These are phyloP conservation scores for Rossbeevera mucosa DNA, from an alignment of 768 basidiomycete species.

Conservation along the genomic window DNA sequence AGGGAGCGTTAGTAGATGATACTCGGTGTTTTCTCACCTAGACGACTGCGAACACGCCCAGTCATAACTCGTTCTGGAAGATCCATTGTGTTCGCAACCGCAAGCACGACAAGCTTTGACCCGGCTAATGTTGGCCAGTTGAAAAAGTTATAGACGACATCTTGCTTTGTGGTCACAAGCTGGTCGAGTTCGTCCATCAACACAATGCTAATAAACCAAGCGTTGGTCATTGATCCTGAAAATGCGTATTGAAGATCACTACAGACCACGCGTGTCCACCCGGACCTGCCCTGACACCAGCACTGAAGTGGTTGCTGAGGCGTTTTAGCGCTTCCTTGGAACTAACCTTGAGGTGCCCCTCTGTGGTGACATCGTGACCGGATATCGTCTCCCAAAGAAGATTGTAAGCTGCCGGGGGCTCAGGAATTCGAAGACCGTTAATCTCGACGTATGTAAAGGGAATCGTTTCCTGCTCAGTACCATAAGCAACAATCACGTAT, in stretches of 20 bases:
- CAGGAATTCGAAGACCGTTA: slow-evolving; percentile 90
- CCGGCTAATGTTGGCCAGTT: slow-evolving; percentile 94
- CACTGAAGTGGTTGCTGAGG: slow-evolving; percentile 74
- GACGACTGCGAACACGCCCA: slow-evolving; percentile 85
- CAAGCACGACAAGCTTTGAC: slow-evolving; percentile 89
- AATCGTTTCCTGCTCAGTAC: slow-evolving; percentile 66
- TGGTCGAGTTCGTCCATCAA: slow-evolving; percentile 99
- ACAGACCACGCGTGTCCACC: slow-evolving; percentile 84
- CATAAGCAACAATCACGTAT: neutral
- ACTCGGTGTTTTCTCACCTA: slow-evolving; percentile 51
- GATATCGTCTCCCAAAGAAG: slow-evolving; percentile 92
- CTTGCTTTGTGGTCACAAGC: slow-evolving; percentile 91
- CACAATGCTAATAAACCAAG: slow-evolving; percentile 62
- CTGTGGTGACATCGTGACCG: slow-evolving; percentile 60
- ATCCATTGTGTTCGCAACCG: slow-evolving; percentile 98
- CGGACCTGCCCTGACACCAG: slow-evolving; percentile 61
- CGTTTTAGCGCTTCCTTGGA: slow-evolving; percentile 80
- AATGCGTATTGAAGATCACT: neutral
- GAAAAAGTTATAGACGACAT: slow-evolving; percentile 99
- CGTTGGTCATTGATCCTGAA: neutral
- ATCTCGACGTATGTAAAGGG: slow-evolving; percentile 98
- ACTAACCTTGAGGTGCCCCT: slow-evolving; percentile 62
- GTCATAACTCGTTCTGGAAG: slow-evolving; percentile 91
- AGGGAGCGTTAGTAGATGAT: neutral
- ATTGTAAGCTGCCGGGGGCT: slow-evolving; percentile 87